Percentiles rank a stretch among this genome's conserved stretches.
These are phyloP conservation scores for Prasinococcaceae sp. DNA, from an alignment of 139 green algal genomes.

Conservation along the genomic window DNA sequence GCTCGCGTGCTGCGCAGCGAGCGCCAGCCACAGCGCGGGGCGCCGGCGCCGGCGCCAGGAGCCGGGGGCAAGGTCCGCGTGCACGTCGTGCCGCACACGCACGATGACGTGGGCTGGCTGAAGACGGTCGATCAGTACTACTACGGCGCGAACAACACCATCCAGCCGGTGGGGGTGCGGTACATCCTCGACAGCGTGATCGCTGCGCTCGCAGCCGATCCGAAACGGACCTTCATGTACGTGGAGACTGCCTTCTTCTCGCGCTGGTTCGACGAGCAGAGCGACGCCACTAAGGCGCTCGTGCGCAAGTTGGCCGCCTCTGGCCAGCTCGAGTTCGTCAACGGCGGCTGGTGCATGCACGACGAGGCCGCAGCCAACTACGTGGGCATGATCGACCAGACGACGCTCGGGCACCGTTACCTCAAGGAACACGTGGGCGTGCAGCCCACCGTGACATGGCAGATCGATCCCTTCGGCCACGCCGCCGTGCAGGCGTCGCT, in stretches of 20 bases:
- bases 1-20: too few species aligned
- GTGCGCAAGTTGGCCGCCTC: conserved; percentile 40
- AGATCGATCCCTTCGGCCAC: conserved; percentile 87
- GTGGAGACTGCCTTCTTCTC: conserved; percentile 74
- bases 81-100: conserved; percentile 67
- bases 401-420: conserved; percentile 52
- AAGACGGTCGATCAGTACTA: conserved; percentile 86
- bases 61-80: conserved; percentile 44
- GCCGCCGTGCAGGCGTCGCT: conserved; percentile 61
- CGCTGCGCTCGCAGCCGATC: conserved; percentile 37
- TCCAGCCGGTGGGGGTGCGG: conserved; percentile 62
- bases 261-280: conserved; percentile 61
- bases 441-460: conserved; percentile 52
- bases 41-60: neutral
- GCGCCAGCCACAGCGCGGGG: too few species aligned
- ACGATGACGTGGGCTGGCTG: conserved; percentile 78
- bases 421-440: conserved; percentile 17
- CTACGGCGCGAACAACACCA: conserved; percentile 50
- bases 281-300: conserved; percentile 12
- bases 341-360: conserved; percentile 59
- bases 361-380: conserved; percentile 75
- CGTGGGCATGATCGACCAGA: conserved; percentile 79
- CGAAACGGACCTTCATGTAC: conserved; percentile 55
- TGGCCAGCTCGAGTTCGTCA: conserved; percentile 58
- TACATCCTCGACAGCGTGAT: conserved; percentile 70